Percentiles rank a stretch among this genome's conserved stretches.
These are phyloP conservation scores for Ballota nigra DNA, from an alignment of 257 asterid species.

Conservation along the genomic window DNA sequence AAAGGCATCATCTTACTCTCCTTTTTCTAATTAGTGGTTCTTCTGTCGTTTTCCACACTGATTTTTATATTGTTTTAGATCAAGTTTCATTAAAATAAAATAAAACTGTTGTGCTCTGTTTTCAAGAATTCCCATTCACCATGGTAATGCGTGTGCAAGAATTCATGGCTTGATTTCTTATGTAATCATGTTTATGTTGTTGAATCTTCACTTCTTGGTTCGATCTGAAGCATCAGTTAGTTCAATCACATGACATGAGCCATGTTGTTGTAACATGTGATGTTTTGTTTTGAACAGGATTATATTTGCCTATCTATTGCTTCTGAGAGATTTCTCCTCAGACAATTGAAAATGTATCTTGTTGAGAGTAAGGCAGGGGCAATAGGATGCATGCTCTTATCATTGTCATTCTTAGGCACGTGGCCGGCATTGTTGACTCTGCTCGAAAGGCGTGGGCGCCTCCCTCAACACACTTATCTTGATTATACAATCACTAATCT, in stretches of 20 bases:
- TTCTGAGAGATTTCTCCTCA: conserved; percentile 16
- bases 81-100: not conserved
- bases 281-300: conserved; percentile 27
- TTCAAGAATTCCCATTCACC: not conserved
- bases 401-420: conserved; percentile 80
- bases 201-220: not conserved
- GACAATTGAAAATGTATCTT: conserved; percentile 59
- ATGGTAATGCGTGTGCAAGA: conserved; percentile 11
- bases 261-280: not conserved
- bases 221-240: not conserved
- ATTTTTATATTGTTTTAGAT: not conserved
- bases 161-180: not conserved
- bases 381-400: conserved; percentile 77
- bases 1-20: not conserved
- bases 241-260: not conserved
- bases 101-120: not conserved
- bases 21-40: conserved; percentile 7
- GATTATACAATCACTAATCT: conserved; percentile 87
- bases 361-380: conserved; percentile 98
- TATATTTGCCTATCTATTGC: conserved; percentile 14
- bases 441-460: conserved; percentile 88
- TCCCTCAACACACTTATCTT: conserved; percentile 93
- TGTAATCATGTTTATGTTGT: not conserved
- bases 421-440: conserved; percentile 94
- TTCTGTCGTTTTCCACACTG: conserved; percentile 1